phyloP scores from a whole-genome alignment of 345 rosid genomes.

The Linum lewisii region DNA sequence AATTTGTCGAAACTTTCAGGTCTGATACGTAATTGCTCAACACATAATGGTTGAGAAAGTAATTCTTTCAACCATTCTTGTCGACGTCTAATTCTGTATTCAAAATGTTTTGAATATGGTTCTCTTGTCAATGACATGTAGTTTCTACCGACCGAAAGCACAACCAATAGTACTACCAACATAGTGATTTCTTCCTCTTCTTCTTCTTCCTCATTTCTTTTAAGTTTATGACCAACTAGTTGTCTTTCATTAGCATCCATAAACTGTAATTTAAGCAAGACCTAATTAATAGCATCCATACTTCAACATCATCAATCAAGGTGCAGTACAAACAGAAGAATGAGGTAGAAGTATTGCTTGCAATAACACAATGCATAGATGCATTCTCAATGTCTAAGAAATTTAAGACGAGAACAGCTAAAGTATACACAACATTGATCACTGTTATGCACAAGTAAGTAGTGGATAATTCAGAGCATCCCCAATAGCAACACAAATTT shows the following conservation, averaged over 20 bases:
- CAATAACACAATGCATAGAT: no score
- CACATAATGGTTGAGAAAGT: neutral
- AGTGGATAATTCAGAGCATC: no score
- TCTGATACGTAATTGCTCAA: neutral
- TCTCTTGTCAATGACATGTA: neutral
- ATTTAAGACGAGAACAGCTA: no score
- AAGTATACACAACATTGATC: no score
- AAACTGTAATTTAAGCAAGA: no score
- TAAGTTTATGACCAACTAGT: neutral
- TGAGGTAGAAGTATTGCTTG: neutral
- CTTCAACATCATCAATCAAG: no score
- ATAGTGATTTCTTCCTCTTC: neutral
- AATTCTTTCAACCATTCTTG: neutral
- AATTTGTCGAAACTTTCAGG: neutral
- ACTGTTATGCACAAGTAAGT: no score
- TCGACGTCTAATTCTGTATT: neutral
- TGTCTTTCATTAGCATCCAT: neutral
- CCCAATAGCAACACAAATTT: no score
- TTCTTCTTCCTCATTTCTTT: neutral
- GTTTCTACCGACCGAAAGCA: neutral
- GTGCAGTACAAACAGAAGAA: no score
- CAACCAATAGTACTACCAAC: neutral
- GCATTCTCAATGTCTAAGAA: no score
- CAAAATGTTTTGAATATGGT: neutral
- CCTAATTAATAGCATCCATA: no score